Conservation (phyloP, 192 early-diverging fungal genomes). For the Coemansia sp. region DNA sequence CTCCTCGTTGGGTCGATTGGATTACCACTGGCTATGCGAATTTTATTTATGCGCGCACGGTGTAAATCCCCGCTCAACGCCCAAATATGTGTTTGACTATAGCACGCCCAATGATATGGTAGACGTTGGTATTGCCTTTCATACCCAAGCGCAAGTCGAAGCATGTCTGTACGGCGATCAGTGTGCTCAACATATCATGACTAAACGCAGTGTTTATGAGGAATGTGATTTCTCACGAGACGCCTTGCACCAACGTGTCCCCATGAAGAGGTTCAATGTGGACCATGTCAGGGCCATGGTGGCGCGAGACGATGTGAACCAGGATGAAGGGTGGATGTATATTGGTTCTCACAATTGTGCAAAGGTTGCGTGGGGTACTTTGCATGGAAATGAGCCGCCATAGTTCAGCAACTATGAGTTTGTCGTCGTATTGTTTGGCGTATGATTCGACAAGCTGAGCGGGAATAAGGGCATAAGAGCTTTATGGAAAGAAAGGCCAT, state of each 20-base stretch:
- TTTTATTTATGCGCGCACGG: conserved; percentile 39
- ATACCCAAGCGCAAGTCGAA: conserved; percentile 21
- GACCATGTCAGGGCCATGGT: conserved; percentile 39
- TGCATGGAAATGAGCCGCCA: neutral
- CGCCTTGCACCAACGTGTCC: conserved; percentile 6
- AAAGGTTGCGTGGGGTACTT: conserved; percentile 36
- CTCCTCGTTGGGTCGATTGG: conserved; percentile 32
- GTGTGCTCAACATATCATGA: conserved; percentile 6
- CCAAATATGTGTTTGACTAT: neutral
- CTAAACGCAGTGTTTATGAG: conserved; percentile 4
- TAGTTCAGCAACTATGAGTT: conserved; percentile 51
- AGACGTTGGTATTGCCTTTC: conserved; percentile 36
- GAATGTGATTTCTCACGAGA: conserved; percentile 6
- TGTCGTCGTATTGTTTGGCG: neutral
- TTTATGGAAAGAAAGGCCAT: conserved; percentile 9
- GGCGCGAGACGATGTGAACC: conserved; percentile 9
- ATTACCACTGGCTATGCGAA: conserved; percentile 31
- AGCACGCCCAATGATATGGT: conserved; percentile 17
- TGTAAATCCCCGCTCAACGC: neutral
- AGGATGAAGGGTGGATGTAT: conserved; percentile 36
- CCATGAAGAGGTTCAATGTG: conserved; percentile 12
- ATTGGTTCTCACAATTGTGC: conserved; percentile 47
- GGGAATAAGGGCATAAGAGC: neutral
- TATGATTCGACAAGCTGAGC: neutral
- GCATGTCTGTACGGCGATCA: conserved; percentile 8